A percentile compares a stretch with the other conserved stretches of the same genome.
phyloP scores from a whole-genome alignment of 2,329 filamentous ascomycete species.

The Cladosporium sp. region DNA sequence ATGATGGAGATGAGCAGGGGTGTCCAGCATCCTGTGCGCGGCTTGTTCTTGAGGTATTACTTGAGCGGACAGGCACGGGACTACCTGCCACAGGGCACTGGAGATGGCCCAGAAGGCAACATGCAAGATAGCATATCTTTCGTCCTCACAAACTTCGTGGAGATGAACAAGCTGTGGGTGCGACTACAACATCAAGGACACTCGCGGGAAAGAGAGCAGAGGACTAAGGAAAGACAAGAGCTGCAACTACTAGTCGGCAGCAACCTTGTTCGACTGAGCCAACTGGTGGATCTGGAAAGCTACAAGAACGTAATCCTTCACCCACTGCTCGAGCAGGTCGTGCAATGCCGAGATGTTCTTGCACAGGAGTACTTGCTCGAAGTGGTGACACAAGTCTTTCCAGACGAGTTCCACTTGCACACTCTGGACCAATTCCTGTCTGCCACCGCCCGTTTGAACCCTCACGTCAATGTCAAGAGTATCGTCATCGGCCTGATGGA shows the following conservation, averaged over 20 bases:
- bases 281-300: slow-evolving; percentile 88
- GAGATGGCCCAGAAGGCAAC: slow-evolving; percentile 92
- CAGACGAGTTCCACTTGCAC: slow-evolving; percentile 95
- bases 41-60: slow-evolving; percentile 93
- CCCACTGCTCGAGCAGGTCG: slow-evolving; percentile 90
- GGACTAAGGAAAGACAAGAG: slow-evolving; percentile 92
- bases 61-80: slow-evolving; percentile 92
- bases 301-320: slow-evolving; percentile 89
- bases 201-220: slow-evolving; percentile 86
- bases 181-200: slow-evolving; percentile 95
- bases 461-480: slow-evolving; percentile 94
- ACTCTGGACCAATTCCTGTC: slow-evolving; percentile 93
- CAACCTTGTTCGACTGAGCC: slow-evolving; percentile 91
- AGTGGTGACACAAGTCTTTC: slow-evolving; percentile 98
- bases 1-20: slow-evolving; percentile 99
- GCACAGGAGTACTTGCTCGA: slow-evolving; percentile 97
- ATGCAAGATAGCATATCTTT: slow-evolving; percentile 97
- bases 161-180: slow-evolving; percentile 99
- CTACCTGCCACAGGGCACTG: slow-evolving; percentile 71
- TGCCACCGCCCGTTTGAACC: slow-evolving; percentile 87
- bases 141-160: slow-evolving; percentile 95
- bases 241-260: slow-evolving; percentile 92
- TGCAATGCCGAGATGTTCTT: slow-evolving; percentile 93
- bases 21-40: slow-evolving; percentile 93
- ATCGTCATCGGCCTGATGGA: slow-evolving; percentile 99